phyloP scores from a whole-genome alignment of 1,284 basidiomycete genomes.

The Rhodotorula sp. region DNA sequence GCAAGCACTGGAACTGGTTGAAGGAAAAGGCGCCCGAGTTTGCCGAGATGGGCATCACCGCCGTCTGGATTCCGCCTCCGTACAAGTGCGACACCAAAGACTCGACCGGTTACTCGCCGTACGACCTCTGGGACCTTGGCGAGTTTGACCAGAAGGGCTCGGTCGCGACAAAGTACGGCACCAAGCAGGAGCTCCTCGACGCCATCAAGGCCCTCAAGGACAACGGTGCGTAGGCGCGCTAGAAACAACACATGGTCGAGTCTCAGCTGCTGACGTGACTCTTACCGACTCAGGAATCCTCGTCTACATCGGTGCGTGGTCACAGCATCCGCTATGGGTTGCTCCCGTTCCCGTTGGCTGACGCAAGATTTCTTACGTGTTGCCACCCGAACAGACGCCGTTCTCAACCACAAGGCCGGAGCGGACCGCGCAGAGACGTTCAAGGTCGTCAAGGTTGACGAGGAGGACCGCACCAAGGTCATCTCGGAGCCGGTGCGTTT shows the following conservation, averaged over 20 bases:
- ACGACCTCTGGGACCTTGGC: slow-evolving; percentile 60
- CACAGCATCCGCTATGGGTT: background rate
- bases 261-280: background rate
- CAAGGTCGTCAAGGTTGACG: slow-evolving; percentile 70
- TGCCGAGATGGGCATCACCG: slow-evolving; percentile 77
- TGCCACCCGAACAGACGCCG: slow-evolving; percentile 48
- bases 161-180: slow-evolving; percentile 84
- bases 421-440: slow-evolving; percentile 77
- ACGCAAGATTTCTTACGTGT: slow-evolving; percentile 41
- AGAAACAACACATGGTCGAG: background rate
- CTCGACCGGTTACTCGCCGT: slow-evolving; percentile 51
- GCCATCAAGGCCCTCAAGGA: slow-evolving; percentile 59
- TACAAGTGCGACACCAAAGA: slow-evolving; percentile 49
- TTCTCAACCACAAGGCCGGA: slow-evolving; percentile 62
- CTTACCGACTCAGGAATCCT: background rate
- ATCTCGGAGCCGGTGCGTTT: slow-evolving; percentile 56
- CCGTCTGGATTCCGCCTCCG: slow-evolving; percentile 61
- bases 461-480: slow-evolving; percentile 55
- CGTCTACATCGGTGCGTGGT: slow-evolving; percentile 60
- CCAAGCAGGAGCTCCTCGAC: slow-evolving; percentile 71
- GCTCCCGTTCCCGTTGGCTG: no score
- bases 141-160: slow-evolving; percentile 86
- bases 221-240: slow-evolving; percentile 32
- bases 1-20: slow-evolving; percentile 76
- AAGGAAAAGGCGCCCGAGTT: slow-evolving; percentile 68